Percentiles rank a stretch among this genome's conserved stretches.
Evolutionary conservation across 768 basidiomycete genomes (phyloP).

Genomic region (Phylloporus scabripes): DNA sequence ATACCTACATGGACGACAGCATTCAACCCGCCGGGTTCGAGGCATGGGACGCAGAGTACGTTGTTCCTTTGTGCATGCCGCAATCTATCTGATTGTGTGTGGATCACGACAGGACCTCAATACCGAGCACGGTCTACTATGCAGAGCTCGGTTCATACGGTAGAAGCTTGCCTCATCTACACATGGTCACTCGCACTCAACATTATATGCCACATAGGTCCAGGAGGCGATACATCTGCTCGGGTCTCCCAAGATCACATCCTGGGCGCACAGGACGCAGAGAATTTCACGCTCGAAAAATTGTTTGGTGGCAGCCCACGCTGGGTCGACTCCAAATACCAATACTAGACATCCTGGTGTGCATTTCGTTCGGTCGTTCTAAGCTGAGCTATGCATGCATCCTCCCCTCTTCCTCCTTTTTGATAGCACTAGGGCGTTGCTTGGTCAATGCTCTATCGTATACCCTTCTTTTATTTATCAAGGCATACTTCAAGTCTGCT

Average conservation of each 20-base stretch:
- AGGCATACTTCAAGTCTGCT: no score
- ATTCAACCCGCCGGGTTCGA: constrained; percentile 48
- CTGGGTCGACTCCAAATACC: constrained; percentile 69
- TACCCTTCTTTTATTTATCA: background rate
- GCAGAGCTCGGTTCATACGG: constrained; percentile 55
- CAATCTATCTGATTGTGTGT: background rate
- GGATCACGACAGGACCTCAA: constrained; percentile 43
- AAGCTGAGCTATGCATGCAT: background rate
- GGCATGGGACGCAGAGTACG: constrained; percentile 31
- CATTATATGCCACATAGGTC: constrained; percentile 32
- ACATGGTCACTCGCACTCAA: background rate
- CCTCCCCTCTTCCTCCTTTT: background rate
- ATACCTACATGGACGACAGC: constrained; percentile 54
- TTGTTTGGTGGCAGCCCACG: constrained; percentile 47
- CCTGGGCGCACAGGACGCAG: constrained; percentile 25
- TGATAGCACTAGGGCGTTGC: background rate
- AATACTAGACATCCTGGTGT: background rate
- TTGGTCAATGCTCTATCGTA: background rate
- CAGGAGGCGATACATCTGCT: constrained; percentile 44
- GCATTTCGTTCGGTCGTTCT: background rate
- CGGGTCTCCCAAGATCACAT: constrained; percentile 46
- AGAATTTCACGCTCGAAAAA: constrained; percentile 38
- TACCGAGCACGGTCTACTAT: constrained; percentile 51
- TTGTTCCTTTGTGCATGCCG: background rate
- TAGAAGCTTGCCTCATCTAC: constrained; percentile 10